phyloP scores from a whole-genome alignment of 1,284 basidiomycete species.

The Ganoderma sinense region DNA sequence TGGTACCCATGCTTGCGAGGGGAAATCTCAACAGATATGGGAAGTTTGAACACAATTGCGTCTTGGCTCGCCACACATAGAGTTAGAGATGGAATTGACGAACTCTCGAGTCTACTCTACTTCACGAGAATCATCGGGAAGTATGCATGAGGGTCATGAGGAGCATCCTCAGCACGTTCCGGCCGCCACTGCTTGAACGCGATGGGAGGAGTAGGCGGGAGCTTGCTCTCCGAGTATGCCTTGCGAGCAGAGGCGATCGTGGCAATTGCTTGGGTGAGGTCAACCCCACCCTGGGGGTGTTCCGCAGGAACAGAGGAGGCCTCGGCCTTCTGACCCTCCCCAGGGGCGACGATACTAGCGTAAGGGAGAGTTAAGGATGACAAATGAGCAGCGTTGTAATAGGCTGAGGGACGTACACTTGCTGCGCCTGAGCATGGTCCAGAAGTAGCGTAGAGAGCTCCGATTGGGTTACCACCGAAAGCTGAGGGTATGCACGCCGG shows the following conservation, averaged over 20 bases:
- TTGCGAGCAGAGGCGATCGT: constrained; percentile 67
- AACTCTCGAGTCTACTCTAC: constrained; percentile 49
- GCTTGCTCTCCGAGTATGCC: constrained; percentile 66
- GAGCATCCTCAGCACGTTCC: constrained; percentile 70
- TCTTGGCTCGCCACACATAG: background rate
- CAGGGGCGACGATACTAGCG: constrained; percentile 64
- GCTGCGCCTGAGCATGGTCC: constrained; percentile 70
- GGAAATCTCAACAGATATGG: background rate
- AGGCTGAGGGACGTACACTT: constrained; percentile 57
- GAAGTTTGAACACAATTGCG: background rate
- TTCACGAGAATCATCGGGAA: constrained; percentile 88
- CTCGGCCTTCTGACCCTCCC: constrained; percentile 47
- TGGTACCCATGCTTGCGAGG: background rate
- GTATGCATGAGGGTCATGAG: constrained; percentile 79
- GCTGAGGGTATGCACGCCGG: constrained; percentile 88
- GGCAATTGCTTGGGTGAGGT: constrained; percentile 76
- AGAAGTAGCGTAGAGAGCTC: constrained; percentile 86
- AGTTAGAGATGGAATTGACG: background rate
- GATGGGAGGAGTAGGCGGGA: constrained; percentile 77
- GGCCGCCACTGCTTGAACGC: constrained; percentile 78
- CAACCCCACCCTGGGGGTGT: constrained; percentile 50
- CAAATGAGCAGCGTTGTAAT: constrained; percentile 6
- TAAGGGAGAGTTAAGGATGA: background rate
- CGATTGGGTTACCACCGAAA: constrained; percentile 84
- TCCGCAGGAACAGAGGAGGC: constrained; percentile 57